Percentiles rank a stretch among this genome's conserved stretches.
These are phyloP conservation scores for Austroboletus niveus DNA, from an alignment of 1,284 basidiomycete genomes.

Conservation along the genomic window DNA sequence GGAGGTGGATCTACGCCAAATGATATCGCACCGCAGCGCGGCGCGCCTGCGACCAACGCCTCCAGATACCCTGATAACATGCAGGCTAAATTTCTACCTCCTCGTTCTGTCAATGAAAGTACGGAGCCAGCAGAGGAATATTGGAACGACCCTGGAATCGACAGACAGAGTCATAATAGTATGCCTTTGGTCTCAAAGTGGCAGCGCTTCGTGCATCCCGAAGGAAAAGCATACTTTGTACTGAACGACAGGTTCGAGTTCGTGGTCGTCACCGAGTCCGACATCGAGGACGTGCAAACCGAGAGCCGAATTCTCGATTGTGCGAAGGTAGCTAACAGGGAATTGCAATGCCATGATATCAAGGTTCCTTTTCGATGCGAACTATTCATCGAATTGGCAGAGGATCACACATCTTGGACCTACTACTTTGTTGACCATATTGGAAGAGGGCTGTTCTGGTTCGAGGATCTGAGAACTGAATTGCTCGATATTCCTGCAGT, in stretches of 20 bases:
- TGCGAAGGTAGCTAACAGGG: conserved; percentile 30
- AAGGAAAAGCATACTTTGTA: conserved; percentile 51
- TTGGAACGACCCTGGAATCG: too few relatives aligned
- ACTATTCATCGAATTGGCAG: conserved; percentile 48
- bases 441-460: conserved; percentile 48
- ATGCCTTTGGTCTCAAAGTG: conserved; percentile 25
- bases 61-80: too few relatives aligned
- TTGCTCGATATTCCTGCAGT: conserved; percentile 41
- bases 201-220: conserved; percentile 47
- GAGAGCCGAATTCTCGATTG: conserved; percentile 36
- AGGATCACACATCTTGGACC: conserved; percentile 37
- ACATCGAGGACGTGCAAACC: conserved; percentile 37
- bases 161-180: too few relatives aligned
- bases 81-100: too few relatives aligned
- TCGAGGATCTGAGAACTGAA: conserved; percentile 41
- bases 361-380: conserved; percentile 39
- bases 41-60: too few relatives aligned
- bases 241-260: conserved; percentile 24
- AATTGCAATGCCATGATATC: conserved; percentile 31
- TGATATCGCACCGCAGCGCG: too few relatives aligned
- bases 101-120: too few relatives aligned
- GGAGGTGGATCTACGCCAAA: too few relatives aligned
- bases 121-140: too few relatives aligned
- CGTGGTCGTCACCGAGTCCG: conserved; percentile 47
- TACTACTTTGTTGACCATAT: conserved; percentile 57